Percentiles rank a stretch among this genome's conserved stretches.
Conservation (phyloP, 2,329 filamentous ascomycete species). For the Leptodontidium sp. region DNA sequence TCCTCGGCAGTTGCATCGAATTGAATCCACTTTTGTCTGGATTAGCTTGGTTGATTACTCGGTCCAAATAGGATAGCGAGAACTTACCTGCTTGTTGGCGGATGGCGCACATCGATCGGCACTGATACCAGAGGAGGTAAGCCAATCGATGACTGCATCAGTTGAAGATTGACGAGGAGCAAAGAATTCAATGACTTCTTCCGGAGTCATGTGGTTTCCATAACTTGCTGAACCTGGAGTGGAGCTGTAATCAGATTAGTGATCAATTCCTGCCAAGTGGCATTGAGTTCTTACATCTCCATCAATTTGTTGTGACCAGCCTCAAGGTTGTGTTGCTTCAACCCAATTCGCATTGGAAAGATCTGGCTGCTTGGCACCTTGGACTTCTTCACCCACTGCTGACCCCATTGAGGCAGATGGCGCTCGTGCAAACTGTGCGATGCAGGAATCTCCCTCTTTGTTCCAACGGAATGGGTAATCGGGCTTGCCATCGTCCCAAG, state of each 20-base stretch:
- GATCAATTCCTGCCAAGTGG: neutral
- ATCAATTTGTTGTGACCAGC: conserved; percentile 53
- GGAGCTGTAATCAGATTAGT: conserved; percentile 42
- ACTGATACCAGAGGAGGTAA: conserved; percentile 45
- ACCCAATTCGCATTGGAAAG: conserved; percentile 55
- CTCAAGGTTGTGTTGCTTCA: conserved; percentile 55
- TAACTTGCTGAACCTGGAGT: conserved; percentile 49
- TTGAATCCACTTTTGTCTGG: conserved; percentile 46
- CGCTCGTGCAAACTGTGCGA: conserved; percentile 39
- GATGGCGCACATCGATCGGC: conserved; percentile 46
- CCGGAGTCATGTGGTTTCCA: conserved; percentile 46
- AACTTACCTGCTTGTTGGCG: conserved; percentile 45
- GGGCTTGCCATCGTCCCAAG: conserved; percentile 33
- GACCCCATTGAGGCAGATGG: conserved; percentile 35
- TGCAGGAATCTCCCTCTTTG: conserved; percentile 35
- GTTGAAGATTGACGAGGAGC: conserved; percentile 46
- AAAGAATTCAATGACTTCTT: conserved; percentile 49
- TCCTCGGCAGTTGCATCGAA: conserved; percentile 48
- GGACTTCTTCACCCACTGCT: conserved; percentile 36
- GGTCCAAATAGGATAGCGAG: neutral
- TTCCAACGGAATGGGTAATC: conserved; percentile 22
- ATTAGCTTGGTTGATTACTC: conserved; percentile 1
- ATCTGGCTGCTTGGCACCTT: conserved; percentile 35
- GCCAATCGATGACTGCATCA: conserved; percentile 46
- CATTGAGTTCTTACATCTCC: conserved; percentile 45